phyloP scores from a whole-genome alignment of 805 yeast species.

The Candida fluviatilis region DNA sequence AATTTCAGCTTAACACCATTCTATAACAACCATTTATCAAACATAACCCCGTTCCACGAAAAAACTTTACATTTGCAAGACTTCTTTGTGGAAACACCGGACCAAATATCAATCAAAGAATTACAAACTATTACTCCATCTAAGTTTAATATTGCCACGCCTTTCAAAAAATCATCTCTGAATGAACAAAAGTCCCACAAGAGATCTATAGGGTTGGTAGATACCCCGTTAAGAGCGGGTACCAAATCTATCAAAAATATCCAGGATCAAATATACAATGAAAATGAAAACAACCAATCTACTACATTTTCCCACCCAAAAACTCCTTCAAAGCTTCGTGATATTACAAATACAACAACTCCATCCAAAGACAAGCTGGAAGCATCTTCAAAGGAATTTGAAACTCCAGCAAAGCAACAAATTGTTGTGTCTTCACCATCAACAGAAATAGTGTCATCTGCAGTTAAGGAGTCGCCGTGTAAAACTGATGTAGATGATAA shows the following conservation, averaged over 20 bases:
- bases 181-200: slow-evolving; percentile 27
- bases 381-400: slow-evolving; percentile 11
- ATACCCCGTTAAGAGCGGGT: slow-evolving; percentile 33
- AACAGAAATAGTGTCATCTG: slow-evolving; percentile 37
- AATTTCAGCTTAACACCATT: slow-evolving; percentile 42
- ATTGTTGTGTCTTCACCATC: slow-evolving; percentile 36
- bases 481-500: slow-evolving; percentile 4
- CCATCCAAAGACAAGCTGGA: slow-evolving; percentile 3
- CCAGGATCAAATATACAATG: slow-evolving; percentile 14
- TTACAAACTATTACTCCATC: slow-evolving; percentile 40
- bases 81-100: slow-evolving; percentile 44
- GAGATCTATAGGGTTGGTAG: slow-evolving; percentile 32
- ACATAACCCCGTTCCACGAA: slow-evolving; percentile 41
- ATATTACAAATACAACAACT: slow-evolving; percentile 18
- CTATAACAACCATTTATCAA: slow-evolving; percentile 20
- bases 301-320: slow-evolving; percentile 12
- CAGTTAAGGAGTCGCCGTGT: slow-evolving; percentile 13
- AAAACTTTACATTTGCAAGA: slow-evolving; percentile 38
- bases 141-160: slow-evolving; percentile 18
- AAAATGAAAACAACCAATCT: slow-evolving; percentile 7
- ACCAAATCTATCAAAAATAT: slow-evolving; percentile 16
- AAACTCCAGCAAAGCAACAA: slow-evolving; percentile 33
- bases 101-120: slow-evolving; percentile 20
- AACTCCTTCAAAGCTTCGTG: slow-evolving; percentile 32
- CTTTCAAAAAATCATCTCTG: slow-evolving; percentile 11